Evolutionary conservation across 495 filamentous ascomycete species (phyloP), one percentile per base, ranked within the genome.

Genomic region (Amphirosellinia nigrospora): DNA sequence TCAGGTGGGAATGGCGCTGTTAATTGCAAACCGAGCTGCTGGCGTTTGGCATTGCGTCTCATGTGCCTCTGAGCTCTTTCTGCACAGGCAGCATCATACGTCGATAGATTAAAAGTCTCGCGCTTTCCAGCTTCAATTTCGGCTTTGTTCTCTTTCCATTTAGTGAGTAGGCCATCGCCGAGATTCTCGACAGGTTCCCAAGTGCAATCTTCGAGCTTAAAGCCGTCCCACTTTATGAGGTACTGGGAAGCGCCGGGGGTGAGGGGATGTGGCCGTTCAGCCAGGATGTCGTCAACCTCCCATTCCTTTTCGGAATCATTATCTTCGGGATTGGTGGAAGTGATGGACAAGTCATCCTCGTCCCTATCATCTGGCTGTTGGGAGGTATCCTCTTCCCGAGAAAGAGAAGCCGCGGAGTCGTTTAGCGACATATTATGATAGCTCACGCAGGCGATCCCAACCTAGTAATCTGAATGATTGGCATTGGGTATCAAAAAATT

Each of bases 221-320:
- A 94, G n/a, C 81, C 84, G 30, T 82, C 82, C 92, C 92, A 94
- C 69, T 86, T 83, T 39, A 93, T 85, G 3, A 94, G 82, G 73
- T 90, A 94, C 30, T 77, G 70, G 68, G 72, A 79, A 28, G 76
- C 72, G 10, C 77, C 80, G 9, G 87, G 80, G 0, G 76, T n/a
- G 3, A 63, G 70, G 3, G 45, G 71, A 11, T 80, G 58, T 15
- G 36, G 55, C 19, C 76, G 76, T 72, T 93, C 87, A 11, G 86
- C 86, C 16, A 86, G 70, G 53, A 89, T 77, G n/a, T 78, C 76
- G 19, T 87, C 82, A 7, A 88, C 86, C 5, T 74, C 66, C 76
- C 80, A 85, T 16, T 76, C 75, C 58, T 80, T 85, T 50, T 86
- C 84, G 21, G 81, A 64, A 21, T 83, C 81, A 0, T 79, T 69